Evolutionary conservation across 106 monocot species (phyloP), one percentile per base, ranked within the genome.

Genomic region (Chionographis japonica): DNA sequence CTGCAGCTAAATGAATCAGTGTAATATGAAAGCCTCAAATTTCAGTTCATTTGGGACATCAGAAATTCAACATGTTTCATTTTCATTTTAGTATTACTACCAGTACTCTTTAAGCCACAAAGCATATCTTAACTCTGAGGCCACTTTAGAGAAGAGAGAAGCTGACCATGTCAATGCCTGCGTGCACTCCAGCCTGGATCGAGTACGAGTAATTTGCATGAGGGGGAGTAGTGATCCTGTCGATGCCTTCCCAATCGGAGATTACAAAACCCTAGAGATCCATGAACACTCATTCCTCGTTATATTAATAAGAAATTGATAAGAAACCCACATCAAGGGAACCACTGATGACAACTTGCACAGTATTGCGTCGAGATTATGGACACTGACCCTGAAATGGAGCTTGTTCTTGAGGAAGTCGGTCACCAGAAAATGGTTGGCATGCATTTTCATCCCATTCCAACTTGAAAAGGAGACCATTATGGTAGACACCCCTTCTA

Each of bases 371-470:
- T 27, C 27, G 27, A 27, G 27, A 27, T 27, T 27, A 18, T 16
- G 41, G 17, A 12, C 37, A 55, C 80, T 68, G 53, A 94, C 93
- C 89, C 80, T 80, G 74, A 89, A 88, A 14, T 41, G 46, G 14
- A 88, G 82, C 38, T 69, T 88, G 69, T 86, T 79, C 71, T 93
- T 93, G 64, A 93, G 92, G 70, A 66, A 81, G 14, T 75, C 78
- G 37, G 92, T 88, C 37, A 93, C 62, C 17, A 93, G 78, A 67
- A 58, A 70, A 56, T 18, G 84, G 61, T 94, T 89, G 12, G 86
- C 77, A 62, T 94, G 93, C 93, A 94, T 94, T 63, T 90, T 94
- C 12, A 74, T 74, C 12, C 93, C 93, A 62, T 94, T 94, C 93
- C 89, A 89, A 60, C 93, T 94, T 11, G 93, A 86, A 60, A 82